Conservation (phyloP, 2,329 filamentous ascomycete genomes). For the Penicillium sp. region DNA sequence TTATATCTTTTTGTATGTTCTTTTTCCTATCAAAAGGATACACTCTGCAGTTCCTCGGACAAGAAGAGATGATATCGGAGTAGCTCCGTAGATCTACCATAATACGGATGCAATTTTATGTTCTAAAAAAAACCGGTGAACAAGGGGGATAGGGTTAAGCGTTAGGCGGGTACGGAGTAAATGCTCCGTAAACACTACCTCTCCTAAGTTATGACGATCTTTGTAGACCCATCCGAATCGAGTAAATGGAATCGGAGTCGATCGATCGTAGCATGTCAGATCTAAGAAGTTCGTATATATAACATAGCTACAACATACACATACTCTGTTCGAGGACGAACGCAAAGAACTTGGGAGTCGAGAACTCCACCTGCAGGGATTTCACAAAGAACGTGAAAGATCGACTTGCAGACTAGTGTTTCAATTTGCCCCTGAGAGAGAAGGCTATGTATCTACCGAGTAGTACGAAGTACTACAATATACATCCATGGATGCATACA, state of each 20-base stretch:
- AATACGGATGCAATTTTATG: background rate
- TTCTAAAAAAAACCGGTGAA: background rate
- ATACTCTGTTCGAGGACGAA: too few relatives aligned
- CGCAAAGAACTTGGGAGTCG: too few relatives aligned
- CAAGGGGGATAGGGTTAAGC: conserved; percentile 3
- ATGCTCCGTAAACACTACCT: background rate
- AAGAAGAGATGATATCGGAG: background rate
- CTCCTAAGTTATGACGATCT: conserved; percentile 12
- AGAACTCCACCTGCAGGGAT: background rate
- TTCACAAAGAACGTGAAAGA: background rate
- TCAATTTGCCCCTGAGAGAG: conserved; percentile 13
- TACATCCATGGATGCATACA: too few relatives aligned
- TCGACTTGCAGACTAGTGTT: conserved; percentile 10
- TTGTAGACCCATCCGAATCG: conserved; percentile 8
- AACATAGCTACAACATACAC: too few relatives aligned
- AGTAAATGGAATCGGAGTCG: conserved; percentile 8
- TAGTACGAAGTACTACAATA: background rate
- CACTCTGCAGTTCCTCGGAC: too few relatives aligned
- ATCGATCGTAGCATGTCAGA: conserved; percentile 20
- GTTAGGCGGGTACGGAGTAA: background rate
- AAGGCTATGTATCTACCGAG: background rate
- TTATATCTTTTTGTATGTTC: background rate
- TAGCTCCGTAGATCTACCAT: background rate
- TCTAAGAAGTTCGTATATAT: background rate
- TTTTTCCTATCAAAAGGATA: background rate